Conservation (phyloP, 2,329 filamentous ascomycete species). For the Apiospora arundinis region DNA sequence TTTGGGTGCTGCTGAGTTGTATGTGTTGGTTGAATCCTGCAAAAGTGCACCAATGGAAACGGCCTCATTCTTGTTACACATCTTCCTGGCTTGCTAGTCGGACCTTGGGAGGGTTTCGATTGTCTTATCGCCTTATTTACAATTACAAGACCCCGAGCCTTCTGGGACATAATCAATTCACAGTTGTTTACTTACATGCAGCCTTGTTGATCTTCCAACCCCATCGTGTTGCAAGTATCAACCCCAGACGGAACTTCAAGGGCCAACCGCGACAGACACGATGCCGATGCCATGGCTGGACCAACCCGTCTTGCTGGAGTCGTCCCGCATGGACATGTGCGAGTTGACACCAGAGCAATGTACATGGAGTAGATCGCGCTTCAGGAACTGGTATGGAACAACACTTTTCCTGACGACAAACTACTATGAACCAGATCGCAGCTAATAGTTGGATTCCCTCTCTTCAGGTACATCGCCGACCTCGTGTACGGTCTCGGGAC, state of each 20-base stretch:
- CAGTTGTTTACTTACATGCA: neutral
- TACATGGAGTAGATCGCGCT: conserved; percentile 51
- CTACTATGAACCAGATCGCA: neutral
- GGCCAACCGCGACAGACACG: neutral
- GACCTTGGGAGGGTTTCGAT: neutral
- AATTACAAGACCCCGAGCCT: neutral
- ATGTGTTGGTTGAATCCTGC: neutral
- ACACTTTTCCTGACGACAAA: neutral
- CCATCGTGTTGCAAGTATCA: neutral
- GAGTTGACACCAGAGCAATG: conserved; percentile 50
- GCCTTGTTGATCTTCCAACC: neutral
- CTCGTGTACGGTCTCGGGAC: conserved; percentile 58
- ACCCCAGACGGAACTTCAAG: neutral
- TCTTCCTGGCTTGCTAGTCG: neutral
- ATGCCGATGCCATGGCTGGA: conserved; percentile 44
- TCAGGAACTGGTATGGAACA: conserved; percentile 53
- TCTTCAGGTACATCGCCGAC: conserved; percentile 58
- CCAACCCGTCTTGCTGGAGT: conserved; percentile 48
- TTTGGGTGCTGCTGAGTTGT: neutral
- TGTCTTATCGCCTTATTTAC: neutral
- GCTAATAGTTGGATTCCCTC: neutral
- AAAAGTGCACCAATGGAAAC: conserved; percentile 13
- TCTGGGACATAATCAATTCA: neutral
- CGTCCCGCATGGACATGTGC: conserved; percentile 42
- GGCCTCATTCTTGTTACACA: neutral